Percentiles rank a stretch among this genome's conserved stretches.
These are phyloP conservation scores for Verticillium zaregamsianum DNA, from an alignment of 2,329 filamentous ascomycete species.

Conservation along the genomic window DNA sequence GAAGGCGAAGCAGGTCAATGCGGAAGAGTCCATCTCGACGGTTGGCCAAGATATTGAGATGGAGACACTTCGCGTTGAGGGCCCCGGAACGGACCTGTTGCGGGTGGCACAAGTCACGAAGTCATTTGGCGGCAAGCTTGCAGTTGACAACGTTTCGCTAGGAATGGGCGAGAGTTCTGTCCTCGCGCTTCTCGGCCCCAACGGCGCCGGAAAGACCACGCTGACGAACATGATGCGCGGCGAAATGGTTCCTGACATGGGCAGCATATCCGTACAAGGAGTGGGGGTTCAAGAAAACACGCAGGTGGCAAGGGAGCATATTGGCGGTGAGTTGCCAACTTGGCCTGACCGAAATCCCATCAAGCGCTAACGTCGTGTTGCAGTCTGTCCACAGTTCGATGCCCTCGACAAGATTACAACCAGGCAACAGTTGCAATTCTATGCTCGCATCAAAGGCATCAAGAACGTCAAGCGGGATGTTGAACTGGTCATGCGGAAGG, in stretches of 20 bases:
- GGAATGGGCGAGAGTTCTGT: constrained; percentile 61
- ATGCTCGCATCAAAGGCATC: constrained; percentile 65
- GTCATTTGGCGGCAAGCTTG: constrained; percentile 55
- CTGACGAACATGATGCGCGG: constrained; percentile 67
- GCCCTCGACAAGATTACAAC: constrained; percentile 72
- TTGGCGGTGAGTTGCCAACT: constrained; percentile 37
- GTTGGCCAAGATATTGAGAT: constrained; percentile 14
- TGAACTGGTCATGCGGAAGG: constrained; percentile 55
- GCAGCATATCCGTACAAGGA: constrained; percentile 62
- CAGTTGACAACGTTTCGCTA: constrained; percentile 65
- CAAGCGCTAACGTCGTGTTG: neutral
- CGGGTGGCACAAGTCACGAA: constrained; percentile 64
- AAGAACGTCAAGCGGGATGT: constrained; percentile 58
- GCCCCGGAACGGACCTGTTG: constrained; percentile 30
- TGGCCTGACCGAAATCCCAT: neutral
- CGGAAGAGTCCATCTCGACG: constrained; percentile 13
- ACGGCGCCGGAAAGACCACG: constrained; percentile 68
- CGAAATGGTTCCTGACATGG: constrained; percentile 56
- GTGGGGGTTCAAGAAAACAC: constrained; percentile 58
- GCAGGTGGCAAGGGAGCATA: constrained; percentile 47
- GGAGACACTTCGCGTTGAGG: constrained; percentile 10
- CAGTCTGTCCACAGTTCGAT: constrained; percentile 63
- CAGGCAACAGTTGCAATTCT: constrained; percentile 65
- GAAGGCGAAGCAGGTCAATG: neutral
- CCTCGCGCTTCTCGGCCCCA: constrained; percentile 67